Evolutionary conservation across 805 yeast species (phyloP).

Genomic region (Gaillardinia entomophila): DNA sequence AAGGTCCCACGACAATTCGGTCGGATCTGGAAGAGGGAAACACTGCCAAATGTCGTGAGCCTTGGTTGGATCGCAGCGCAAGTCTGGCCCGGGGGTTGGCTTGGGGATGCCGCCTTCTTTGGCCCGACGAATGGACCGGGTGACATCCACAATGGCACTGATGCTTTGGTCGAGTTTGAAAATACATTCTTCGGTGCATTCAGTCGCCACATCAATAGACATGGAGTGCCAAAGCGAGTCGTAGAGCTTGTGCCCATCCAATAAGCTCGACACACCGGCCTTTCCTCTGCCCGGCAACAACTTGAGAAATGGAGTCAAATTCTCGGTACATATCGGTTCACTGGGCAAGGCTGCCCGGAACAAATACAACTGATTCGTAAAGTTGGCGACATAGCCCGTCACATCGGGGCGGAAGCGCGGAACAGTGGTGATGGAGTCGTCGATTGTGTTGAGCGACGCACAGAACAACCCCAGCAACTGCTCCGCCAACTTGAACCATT

Average conservation of each 20-base stretch:
- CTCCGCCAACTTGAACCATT: slow-evolving; percentile 71
- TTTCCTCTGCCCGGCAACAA: slow-evolving; percentile 88
- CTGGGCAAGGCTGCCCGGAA: slow-evolving; percentile 86
- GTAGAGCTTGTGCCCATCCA: slow-evolving; percentile 87
- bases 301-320: slow-evolving; percentile 87
- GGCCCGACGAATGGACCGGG: slow-evolving; percentile 57
- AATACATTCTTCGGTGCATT: slow-evolving; percentile 44
- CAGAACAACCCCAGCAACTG: slow-evolving; percentile 88
- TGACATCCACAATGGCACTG: slow-evolving; percentile 67
- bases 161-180: slow-evolving; percentile 60
- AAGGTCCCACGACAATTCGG: slow-evolving; percentile 45
- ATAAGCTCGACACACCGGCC: slow-evolving; percentile 76
- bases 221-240: slow-evolving; percentile 93
- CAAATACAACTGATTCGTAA: slow-evolving; percentile 41
- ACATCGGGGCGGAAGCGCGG: slow-evolving; percentile 44
- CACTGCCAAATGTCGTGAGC: slow-evolving; percentile 61
- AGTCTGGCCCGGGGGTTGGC: slow-evolving; percentile 64
- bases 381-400: slow-evolving; percentile 19
- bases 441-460: slow-evolving; percentile 88
- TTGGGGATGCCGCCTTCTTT: slow-evolving; percentile 66
- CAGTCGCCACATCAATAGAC: slow-evolving; percentile 73
- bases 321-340: slow-evolving; percentile 96
- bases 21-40: slow-evolving; percentile 63
- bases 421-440: slow-evolving; percentile 66
- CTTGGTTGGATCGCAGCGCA: slow-evolving; percentile 68